Percentiles rank a stretch among this genome's conserved stretches.
These are phyloP conservation scores for Sungouiozyma intestinalis DNA, from an alignment of 805 yeast genomes.

Conservation along the genomic window DNA sequence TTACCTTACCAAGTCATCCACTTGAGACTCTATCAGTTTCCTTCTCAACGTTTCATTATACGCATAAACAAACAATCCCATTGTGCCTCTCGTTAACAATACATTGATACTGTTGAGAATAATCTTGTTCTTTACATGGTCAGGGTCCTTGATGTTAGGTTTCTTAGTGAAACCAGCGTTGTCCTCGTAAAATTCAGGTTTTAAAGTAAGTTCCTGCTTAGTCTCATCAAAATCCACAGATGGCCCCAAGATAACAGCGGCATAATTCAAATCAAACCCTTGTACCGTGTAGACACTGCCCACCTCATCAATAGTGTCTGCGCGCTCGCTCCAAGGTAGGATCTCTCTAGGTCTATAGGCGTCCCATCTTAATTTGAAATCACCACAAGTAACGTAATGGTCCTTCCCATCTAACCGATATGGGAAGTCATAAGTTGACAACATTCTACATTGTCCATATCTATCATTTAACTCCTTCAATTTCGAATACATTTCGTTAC, in stretches of 20 bases:
- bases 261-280: conserved; percentile 39
- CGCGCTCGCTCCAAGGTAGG: conserved; percentile 38
- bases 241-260: conserved; percentile 37
- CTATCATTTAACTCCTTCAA: conserved; percentile 23
- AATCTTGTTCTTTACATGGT: conserved; percentile 31
- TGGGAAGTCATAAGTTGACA: conserved; percentile 38
- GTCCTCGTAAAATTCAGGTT: conserved; percentile 34
- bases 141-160: conserved; percentile 30
- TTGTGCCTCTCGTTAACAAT: conserved; percentile 36
- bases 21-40: conserved; percentile 18
- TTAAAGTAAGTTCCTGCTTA: conserved; percentile 28
- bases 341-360: conserved; percentile 33
- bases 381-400: conserved; percentile 35
- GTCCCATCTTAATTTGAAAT: conserved; percentile 38
- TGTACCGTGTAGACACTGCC: conserved; percentile 40
- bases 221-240: conserved; percentile 32
- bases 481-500: conserved; percentile 33
- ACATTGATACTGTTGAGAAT: conserved; percentile 37
- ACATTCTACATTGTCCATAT: conserved; percentile 34
- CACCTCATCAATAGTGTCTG: conserved; percentile 37
- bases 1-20: neutral
- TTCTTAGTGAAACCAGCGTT: conserved; percentile 37
- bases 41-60: conserved; percentile 33
- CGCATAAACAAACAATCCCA: conserved; percentile 35
- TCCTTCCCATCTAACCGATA: conserved; percentile 37